phyloP scores from a whole-genome alignment of 306 rosid genomes.

The Glycine tomentella region DNA sequence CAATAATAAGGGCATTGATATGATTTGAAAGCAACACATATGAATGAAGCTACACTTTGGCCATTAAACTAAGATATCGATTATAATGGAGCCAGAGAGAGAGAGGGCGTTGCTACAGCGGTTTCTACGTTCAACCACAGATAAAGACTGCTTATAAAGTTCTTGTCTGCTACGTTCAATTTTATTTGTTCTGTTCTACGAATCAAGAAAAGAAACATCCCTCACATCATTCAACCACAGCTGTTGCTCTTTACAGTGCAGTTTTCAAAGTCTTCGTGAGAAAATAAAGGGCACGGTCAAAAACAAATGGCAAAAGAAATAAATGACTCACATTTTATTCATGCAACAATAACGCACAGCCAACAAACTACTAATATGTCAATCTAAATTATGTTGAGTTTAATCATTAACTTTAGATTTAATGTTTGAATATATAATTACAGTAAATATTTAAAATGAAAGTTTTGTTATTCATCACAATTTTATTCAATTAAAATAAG shows the following conservation, averaged over 20 bases:
- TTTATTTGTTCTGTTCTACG: constrained; percentile 19
- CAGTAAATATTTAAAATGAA: too few relatives aligned
- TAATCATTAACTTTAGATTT: too few relatives aligned
- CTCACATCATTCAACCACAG: constrained; percentile 47
- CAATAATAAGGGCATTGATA: constrained; percentile 15
- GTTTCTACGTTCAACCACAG: constrained; percentile 45
- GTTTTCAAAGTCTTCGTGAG: constrained; percentile 44
- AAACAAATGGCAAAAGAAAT: constrained; percentile 14
- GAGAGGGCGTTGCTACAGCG: constrained; percentile 32
- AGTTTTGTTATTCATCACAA: too few relatives aligned
- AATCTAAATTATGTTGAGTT: too few relatives aligned
- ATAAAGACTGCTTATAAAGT: constrained; percentile 44
- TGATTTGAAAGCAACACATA: constrained; percentile 45
- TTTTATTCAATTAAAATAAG: too few relatives aligned
- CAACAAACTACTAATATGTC: too few relatives aligned
- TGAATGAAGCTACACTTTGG: constrained; percentile 8
- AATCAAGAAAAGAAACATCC: constrained; percentile 44
- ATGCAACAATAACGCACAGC: background rate
- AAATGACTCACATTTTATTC: constrained; percentile 34
- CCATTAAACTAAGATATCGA: background rate
- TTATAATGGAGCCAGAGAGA: constrained; percentile 36
- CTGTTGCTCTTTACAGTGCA: constrained; percentile 14
- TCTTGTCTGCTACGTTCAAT: constrained; percentile 26
- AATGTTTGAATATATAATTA: too few relatives aligned
- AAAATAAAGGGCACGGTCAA: constrained; percentile 43